Percentiles rank a stretch among this genome's conserved stretches.
Conservation (phyloP, 192 early-diverging fungal species). For the Geranomyces michiganensis region DNA sequence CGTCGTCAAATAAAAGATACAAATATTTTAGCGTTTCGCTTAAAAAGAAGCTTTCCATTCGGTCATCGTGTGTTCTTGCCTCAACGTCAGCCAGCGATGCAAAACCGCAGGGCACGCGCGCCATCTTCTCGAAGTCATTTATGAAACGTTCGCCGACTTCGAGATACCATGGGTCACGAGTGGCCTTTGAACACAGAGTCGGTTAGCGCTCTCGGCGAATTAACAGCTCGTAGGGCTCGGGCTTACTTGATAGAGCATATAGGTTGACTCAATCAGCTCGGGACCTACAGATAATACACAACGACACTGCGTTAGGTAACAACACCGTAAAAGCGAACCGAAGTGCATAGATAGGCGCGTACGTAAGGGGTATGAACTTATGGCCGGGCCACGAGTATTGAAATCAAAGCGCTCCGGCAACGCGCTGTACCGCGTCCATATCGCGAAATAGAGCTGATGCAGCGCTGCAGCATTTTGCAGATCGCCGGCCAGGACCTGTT, state of each 20-base stretch:
- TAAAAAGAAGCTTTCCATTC: constrained; percentile 95
- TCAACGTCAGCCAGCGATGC: constrained; percentile 68
- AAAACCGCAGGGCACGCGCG: constrained; percentile 81
- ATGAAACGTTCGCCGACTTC: constrained; percentile 87
- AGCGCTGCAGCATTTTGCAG: constrained; percentile 76
- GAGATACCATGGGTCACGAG: constrained; percentile 86
- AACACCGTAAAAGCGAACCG: background rate
- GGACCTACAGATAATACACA: constrained; percentile 68
- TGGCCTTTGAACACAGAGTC: constrained; percentile 63
- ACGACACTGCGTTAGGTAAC: too few relatives aligned
- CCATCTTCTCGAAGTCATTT: constrained; percentile 71
- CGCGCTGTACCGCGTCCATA: constrained; percentile 84
- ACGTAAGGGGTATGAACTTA: constrained; percentile 76
- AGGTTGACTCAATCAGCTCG: constrained; percentile 94
- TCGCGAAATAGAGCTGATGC: constrained; percentile 82
- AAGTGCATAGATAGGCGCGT: too few relatives aligned
- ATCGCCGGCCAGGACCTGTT: constrained; percentile 81
- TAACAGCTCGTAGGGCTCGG: background rate
- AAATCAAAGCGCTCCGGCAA: constrained; percentile 91
- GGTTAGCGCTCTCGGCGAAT: background rate
- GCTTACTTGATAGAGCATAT: constrained; percentile 75
- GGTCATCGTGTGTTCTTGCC: constrained; percentile 67
- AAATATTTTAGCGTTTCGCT: constrained; percentile 97
- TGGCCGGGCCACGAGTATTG: constrained; percentile 60
- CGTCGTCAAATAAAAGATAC: constrained; percentile 90